Evolutionary conservation across 805 yeast genomes (phyloP), one percentile per base, ranked within the genome.

Genomic region (Starmerella geochares): DNA sequence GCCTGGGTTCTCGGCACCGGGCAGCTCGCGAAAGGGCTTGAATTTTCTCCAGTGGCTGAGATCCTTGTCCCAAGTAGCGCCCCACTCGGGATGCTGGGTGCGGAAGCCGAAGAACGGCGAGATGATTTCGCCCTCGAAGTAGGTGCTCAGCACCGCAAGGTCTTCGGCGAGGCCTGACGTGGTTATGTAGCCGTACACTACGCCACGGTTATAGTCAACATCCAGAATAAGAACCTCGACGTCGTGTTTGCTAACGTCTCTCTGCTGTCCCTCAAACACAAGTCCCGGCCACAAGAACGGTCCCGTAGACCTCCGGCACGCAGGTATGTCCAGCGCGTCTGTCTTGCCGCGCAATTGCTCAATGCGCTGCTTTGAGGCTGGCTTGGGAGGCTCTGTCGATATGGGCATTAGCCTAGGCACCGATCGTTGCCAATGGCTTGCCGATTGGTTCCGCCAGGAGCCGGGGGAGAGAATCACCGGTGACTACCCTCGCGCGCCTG

Each of bases 201-300:
- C 32, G 13, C 46, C 46, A 17, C 46, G 46, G 37, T 42, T 36
- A 20, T 16, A 31, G 31, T 42, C 46, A 20, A 42, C 46, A 32
- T 42, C 46, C 20, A 29, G 35, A n/a, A 42, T 42, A n/a, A 14
- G 20, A 6, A 42, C 37, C 37, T 42, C 37, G 21, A 42, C 46
- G 13, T 31, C 28, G 17, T 42, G 36, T 13, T 20, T 31, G 19
- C 37, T 20, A 4, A 42, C 37, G 37, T 42, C 46, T 5, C 37
- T n/a, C 37, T 42, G 46, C 46, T 23, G 37, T 13, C 46, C 46
- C 19, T 42, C 19, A 36, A 42, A 42, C 46, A 14, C 29, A n/a
- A 31, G 37, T 11, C 46, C 46, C 19, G 46, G 46, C 46, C 46
- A 42, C 27, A 42, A 28, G 28, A 42, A 42, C 25, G 46, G 46